Evolutionary conservation across 192 early-diverging fungal species (phyloP).

Genomic region (Coemansia sp.): DNA sequence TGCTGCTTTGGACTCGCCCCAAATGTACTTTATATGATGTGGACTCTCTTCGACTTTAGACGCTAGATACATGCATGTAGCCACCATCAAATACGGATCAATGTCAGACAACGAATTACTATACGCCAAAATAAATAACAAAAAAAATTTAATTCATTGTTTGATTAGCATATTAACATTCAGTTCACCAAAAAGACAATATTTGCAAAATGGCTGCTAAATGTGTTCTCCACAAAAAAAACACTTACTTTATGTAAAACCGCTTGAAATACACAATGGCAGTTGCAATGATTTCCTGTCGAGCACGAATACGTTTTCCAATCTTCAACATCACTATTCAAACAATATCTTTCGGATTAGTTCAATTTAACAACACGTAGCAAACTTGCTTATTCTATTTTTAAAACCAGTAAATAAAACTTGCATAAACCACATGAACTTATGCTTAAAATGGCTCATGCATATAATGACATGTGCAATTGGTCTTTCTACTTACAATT

Average conservation of each 20-base stretch:
- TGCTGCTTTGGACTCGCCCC: conserved; percentile 43
- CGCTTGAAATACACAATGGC: conserved; percentile 86
- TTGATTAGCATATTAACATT: too few relatives aligned
- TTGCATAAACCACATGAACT: too few relatives aligned
- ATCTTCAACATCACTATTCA: conserved; percentile 78
- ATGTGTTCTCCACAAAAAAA: too few relatives aligned
- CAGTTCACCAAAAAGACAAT: not conserved
- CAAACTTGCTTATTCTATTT: not conserved
- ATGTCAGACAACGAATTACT: conserved; percentile 74
- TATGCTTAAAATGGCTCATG: conserved; percentile 7
- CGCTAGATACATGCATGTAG: conserved; percentile 84
- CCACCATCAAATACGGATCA: conserved; percentile 75
- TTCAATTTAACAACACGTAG: not conserved
- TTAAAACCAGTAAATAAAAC: too few relatives aligned
- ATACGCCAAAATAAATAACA: too few relatives aligned
- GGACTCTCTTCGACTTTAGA: conserved; percentile 86
- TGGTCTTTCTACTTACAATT: conserved; percentile 19
- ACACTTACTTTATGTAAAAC: conserved; percentile 79
- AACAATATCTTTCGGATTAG: too few relatives aligned
- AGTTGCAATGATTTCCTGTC: conserved; percentile 83
- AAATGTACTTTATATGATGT: conserved; percentile 61
- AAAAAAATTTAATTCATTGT: too few relatives aligned
- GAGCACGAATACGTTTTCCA: conserved; percentile 66
- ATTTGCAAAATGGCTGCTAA: too few relatives aligned
- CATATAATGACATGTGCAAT: not conserved